Percentiles rank a stretch among this genome's conserved stretches.
Evolutionary conservation across 306 rosid genomes (phyloP).

Genomic region (Dicorynia guianensis): DNA sequence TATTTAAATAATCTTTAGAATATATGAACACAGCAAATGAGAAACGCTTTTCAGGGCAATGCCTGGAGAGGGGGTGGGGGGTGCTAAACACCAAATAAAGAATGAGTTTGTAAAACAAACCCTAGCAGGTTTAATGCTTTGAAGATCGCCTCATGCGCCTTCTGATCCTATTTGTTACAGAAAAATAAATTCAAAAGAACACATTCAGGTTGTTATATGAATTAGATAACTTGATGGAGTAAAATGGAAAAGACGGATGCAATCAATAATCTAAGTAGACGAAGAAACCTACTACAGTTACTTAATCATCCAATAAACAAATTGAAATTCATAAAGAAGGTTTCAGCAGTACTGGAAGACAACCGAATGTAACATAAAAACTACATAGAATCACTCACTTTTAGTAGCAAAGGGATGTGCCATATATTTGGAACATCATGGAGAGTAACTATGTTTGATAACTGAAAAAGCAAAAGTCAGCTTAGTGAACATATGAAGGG

Average conservation of each 20-base stretch:
- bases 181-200: slow-evolving; percentile 27
- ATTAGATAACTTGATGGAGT: slow-evolving; percentile 16
- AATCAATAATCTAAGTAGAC: neutral
- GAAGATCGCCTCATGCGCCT: slow-evolving; percentile 83
- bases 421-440: slow-evolving; percentile 97
- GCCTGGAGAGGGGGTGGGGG: neutral
- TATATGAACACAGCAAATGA: neutral
- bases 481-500: slow-evolving; percentile 7
- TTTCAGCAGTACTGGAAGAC: slow-evolving; percentile 12
- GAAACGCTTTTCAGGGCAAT: neutral
- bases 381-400: slow-evolving; percentile 56
- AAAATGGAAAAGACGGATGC: neutral
- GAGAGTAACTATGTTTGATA: slow-evolving; percentile 76
- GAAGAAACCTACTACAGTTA: neutral
- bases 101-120: slow-evolving; percentile 59
- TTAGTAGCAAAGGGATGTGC: slow-evolving; percentile 91
- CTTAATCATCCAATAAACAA: slow-evolving; percentile 1
- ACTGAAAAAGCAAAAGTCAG: slow-evolving; percentile 54
- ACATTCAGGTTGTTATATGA: slow-evolving; percentile 25
- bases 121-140: slow-evolving; percentile 63
- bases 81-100: slow-evolving; percentile 24
- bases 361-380: neutral
- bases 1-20: slow-evolving; percentile 3
- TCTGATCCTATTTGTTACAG: slow-evolving; percentile 68
- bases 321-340: slow-evolving; percentile 3